These are phyloP conservation scores for Hanseniaspora gamundiae DNA, from an alignment of 1,139 yeast species.

Conservation along the genomic window DNA sequence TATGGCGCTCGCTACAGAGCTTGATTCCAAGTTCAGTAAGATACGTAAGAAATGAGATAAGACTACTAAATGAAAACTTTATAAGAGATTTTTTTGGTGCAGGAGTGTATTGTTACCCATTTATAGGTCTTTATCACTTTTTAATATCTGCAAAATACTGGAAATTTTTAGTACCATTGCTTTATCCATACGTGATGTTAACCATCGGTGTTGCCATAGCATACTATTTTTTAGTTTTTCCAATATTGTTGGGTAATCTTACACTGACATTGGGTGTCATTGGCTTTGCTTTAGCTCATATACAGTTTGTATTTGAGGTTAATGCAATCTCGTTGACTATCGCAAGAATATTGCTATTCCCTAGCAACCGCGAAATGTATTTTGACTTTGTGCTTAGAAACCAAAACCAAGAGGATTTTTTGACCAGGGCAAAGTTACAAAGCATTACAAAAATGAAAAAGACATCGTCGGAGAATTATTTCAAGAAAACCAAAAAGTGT, in stretches of 20 bases:
- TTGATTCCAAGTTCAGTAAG: background rate
- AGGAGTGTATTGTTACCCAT: constrained; percentile 19
- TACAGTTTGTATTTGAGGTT: constrained; percentile 19
- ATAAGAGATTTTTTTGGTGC: constrained; percentile 11
- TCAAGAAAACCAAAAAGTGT: background rate
- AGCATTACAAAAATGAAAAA: background rate
- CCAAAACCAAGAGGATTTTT: constrained; percentile 13
- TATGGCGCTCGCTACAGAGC: background rate
- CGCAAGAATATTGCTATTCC: constrained; percentile 15
- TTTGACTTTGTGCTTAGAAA: constrained; percentile 18
- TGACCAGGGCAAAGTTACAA: constrained; percentile 6
- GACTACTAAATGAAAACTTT: constrained; percentile 8
- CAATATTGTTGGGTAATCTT: constrained; percentile 15
- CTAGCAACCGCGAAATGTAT: constrained; percentile 15
- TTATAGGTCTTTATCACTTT: constrained; percentile 21
- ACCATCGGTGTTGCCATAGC: constrained; percentile 15
- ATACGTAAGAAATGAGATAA: background rate
- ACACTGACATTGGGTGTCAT: constrained; percentile 18
- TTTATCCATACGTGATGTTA: constrained; percentile 14
- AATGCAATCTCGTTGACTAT: constrained; percentile 16
- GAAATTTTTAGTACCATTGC: constrained; percentile 16
- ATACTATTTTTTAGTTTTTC: constrained; percentile 16
- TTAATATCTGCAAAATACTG: constrained; percentile 16
- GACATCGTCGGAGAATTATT: background rate
- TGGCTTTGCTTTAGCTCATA: constrained; percentile 17